Base-by-base conservation (phyloP, 2,329 filamentous ascomycete genomes). In the Westerdykella aurantiaca region DNA sequence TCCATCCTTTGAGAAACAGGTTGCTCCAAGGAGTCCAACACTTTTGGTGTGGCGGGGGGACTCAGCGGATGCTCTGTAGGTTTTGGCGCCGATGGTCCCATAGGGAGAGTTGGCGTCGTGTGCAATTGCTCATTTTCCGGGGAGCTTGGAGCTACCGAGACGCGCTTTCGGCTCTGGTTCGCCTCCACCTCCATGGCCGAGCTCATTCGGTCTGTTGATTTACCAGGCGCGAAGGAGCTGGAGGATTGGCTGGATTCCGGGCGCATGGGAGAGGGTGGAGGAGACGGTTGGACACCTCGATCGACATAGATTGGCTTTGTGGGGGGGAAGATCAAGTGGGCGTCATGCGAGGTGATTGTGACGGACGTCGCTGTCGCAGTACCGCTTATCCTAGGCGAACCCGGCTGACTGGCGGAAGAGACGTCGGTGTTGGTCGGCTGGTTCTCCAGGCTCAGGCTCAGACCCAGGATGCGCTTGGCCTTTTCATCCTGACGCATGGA, bases 231-330 rank as follows among this genome's bases (percentile, higher is more conserved):
- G n/a, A 35, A 35, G 17, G 33, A 16, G 17, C 17, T 14, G 3
- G 50, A 37, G 13, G 48, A 43, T 33, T 60, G 58, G 11, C 45
- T 41, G 2, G 59, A 59, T 10, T 49, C 34, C 7, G 61, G 56
- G n/a, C 64, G 51, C 17, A 72, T 72, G 44, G 88, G 88, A 2
- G 88, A 94, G 3, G 84, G 77, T 1, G 88, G 88, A 37, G 88
- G 89, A 29, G 88, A 93, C 58, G 80, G 93, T 64, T 96, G 90
- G 25, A 88, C 76, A 3, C 83, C 86, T n/a, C 77, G 78, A 58
- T 94, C 86, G 33, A 79, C 78, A 70, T 93, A 94, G 46, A 74
- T 50, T 10, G 65, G 63, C 41, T 56, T 61, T n/a, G 60, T 56
- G 39, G 63, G 62, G 39, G 61, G 57, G 38, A 63, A 66, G 31